Base-by-base conservation (phyloP, 768 basidiomycete species). In the Auricularia auricula-judae region DNA sequence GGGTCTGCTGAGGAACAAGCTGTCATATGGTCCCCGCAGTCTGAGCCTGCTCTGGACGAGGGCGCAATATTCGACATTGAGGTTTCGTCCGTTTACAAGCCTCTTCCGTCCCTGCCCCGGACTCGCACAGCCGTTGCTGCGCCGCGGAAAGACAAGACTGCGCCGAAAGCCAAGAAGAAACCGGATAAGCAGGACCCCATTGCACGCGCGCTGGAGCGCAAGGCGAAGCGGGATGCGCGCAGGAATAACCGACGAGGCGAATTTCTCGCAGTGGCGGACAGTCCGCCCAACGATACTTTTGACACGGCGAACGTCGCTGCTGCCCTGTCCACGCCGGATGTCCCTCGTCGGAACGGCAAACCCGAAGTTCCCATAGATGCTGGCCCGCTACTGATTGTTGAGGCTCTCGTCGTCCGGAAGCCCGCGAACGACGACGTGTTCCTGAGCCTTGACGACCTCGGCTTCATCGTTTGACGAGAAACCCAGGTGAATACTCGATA, bases 371-470 rank as follows among this genome's bases (percentile, higher is more conserved):
- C 44, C 71, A 68, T 3, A 39, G 56, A 59, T 35, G 4, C 23
- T 8, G 79, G 80, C 61, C 80, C 82, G 36, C 77, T 87, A n/a
- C 76, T 87, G 3, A 91, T 92, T 59, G 89, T 91, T 10, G 90
- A 93, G 72, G 91, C 84, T 2, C 78, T 93, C 36, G 86, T 93
- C 2, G 84, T 91, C 21, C 81, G 88, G 58, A 89, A 92, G 73
- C 77, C 91, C 75, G 85, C 86, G 18, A 69, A 86, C 2, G 87
- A 88, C 64, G 91, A 92, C 71, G 87, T 79, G 18, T 92, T 85
- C 72, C 71, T 91, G 63, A 8, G 29, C 23, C 23, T 59, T 8
- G 29, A 59, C 23, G 56, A 59, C 23, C 23, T 59, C 23, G 34
- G 56, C 56, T 59, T 59, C 34, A 5, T 59, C 14, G 34, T 59